These are phyloP conservation scores for Parachaetomium inaequale DNA, from an alignment of 495 filamentous ascomycete species.

Conservation along the genomic window DNA sequence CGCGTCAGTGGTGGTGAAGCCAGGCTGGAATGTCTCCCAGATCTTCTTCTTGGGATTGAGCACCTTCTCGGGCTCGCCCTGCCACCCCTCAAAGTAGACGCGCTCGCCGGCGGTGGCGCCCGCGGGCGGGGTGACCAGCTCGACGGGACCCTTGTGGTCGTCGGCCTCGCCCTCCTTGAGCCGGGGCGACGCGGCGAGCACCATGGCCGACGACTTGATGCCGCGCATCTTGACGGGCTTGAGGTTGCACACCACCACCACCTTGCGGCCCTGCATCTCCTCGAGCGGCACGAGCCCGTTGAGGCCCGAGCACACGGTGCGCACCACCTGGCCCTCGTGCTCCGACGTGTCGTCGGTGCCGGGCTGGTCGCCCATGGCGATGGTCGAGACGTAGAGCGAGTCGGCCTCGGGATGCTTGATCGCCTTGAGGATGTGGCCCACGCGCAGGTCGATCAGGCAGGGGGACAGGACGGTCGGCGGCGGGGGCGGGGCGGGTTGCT, in stretches of 20 bases:
- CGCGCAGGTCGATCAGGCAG: slow-evolving; percentile 84
- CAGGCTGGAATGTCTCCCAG: slow-evolving; percentile 93
- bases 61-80: slow-evolving; percentile 83
- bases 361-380: slow-evolving; percentile 85
- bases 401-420: slow-evolving; percentile 95
- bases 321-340: slow-evolving; percentile 80
- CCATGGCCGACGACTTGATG: slow-evolving; percentile 94
- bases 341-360: slow-evolving; percentile 83
- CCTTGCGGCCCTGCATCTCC: slow-evolving; percentile 95
- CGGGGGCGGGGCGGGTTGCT: slow-evolving; percentile 63
- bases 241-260: slow-evolving; percentile 91
- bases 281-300: slow-evolving; percentile 88
- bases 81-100: slow-evolving; percentile 91
- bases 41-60: slow-evolving; percentile 99
- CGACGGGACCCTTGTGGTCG: slow-evolving; percentile 83
- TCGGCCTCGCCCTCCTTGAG: slow-evolving; percentile 74
- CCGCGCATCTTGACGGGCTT: slow-evolving; percentile 99
- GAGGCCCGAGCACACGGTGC: slow-evolving; percentile 93
- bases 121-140: slow-evolving; percentile 83
- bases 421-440: slow-evolving; percentile 94
- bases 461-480: slow-evolving; percentile 71
- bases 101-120: slow-evolving; percentile 77
- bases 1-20: slow-evolving; percentile 78
- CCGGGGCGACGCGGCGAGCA: slow-evolving; percentile 85
- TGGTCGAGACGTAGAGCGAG: slow-evolving; percentile 92